These are phyloP conservation scores for Thielaviopsis populi DNA, from an alignment of 2,329 filamentous ascomycete genomes.

Conservation along the genomic window DNA sequence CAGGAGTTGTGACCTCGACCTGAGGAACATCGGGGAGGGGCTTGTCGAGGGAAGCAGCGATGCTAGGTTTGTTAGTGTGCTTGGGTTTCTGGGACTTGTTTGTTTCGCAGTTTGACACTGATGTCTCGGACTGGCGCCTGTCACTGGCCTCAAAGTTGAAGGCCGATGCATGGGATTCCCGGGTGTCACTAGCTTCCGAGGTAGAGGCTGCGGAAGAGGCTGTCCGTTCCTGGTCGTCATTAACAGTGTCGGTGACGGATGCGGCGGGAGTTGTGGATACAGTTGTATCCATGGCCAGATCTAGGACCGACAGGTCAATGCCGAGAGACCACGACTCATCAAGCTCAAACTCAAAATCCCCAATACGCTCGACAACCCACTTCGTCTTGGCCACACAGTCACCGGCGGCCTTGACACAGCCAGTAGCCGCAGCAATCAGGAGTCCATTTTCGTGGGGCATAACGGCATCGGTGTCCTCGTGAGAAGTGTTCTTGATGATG, in stretches of 20 bases:
- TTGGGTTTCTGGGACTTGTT: constrained; percentile 18
- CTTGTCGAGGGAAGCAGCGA: constrained; percentile 42
- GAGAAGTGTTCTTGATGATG: constrained; percentile 53
- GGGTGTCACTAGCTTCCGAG: not conserved
- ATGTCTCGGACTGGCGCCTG: not conserved
- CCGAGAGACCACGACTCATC: constrained; percentile 36
- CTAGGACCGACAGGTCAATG: constrained; percentile 39
- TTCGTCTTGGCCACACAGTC: constrained; percentile 83
- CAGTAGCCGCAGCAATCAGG: constrained; percentile 64
- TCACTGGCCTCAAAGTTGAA: not conserved
- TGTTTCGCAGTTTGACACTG: constrained; percentile 11
- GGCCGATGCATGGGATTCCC: constrained; percentile 21
- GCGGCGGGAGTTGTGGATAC: constrained; percentile 18
- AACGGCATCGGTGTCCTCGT: constrained; percentile 61
- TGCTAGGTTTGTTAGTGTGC: constrained; percentile 25
- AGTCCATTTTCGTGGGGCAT: constrained; percentile 64
- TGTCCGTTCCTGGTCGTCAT: constrained; percentile 19
- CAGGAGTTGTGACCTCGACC: constrained; percentile 30
- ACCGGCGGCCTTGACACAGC: constrained; percentile 76
- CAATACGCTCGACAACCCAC: constrained; percentile 70
- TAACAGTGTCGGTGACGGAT: constrained; percentile 14
- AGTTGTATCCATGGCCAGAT: constrained; percentile 24
- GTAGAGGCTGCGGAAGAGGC: not conserved
- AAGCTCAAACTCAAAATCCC: constrained; percentile 78
- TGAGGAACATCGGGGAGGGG: constrained; percentile 49